A percentile compares a stretch with the other conserved stretches of the same genome.
phyloP scores from a whole-genome alignment of 768 basidiomycete species.

The Terana coerulea region DNA sequence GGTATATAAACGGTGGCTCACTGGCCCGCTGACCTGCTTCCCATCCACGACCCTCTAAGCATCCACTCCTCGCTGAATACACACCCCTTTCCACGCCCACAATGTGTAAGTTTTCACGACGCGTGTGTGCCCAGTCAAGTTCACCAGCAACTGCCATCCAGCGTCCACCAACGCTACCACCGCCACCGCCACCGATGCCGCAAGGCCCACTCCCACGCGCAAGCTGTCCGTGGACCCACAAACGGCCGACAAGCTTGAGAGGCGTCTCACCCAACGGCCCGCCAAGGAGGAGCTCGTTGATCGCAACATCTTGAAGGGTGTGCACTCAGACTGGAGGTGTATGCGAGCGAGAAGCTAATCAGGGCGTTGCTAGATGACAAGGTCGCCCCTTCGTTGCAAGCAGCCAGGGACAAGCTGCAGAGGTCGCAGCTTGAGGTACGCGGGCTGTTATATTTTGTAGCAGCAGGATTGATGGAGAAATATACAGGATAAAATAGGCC shows the following conservation, averaged over 20 bases:
- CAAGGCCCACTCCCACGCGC: slow-evolving; percentile 18
- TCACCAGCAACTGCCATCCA: not conserved
- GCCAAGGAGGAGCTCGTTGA: slow-evolving; percentile 61
- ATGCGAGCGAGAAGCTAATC: not conserved
- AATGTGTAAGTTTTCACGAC: not conserved
- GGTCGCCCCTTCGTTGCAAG: slow-evolving; percentile 57
- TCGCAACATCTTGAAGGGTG: slow-evolving; percentile 69
- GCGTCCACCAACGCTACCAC: not conserved
- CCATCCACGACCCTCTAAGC: not conserved
- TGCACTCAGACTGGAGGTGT: not conserved
- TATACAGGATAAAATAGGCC: slow-evolving; percentile 57
- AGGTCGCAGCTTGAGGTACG: slow-evolving; percentile 61
- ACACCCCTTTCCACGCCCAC: not conserved
- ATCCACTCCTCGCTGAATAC: not conserved
- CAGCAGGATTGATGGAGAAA: not conserved
- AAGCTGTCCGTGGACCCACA: slow-evolving; percentile 31
- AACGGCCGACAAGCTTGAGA: slow-evolving; percentile 47
- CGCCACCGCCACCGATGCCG: slow-evolving; percentile 6
- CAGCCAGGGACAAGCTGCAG: slow-evolving; percentile 54
- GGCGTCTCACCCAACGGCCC: slow-evolving; percentile 48
- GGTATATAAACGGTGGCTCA: slow-evolving; percentile 5
- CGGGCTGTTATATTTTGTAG: not conserved
- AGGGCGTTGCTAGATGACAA: slow-evolving; percentile 45
- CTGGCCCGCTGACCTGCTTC: slow-evolving; percentile 3
- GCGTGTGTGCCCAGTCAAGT: not conserved